These are phyloP conservation scores for Metschnikowia arizonensis DNA, from an alignment of 805 yeast species.

Conservation along the genomic window DNA sequence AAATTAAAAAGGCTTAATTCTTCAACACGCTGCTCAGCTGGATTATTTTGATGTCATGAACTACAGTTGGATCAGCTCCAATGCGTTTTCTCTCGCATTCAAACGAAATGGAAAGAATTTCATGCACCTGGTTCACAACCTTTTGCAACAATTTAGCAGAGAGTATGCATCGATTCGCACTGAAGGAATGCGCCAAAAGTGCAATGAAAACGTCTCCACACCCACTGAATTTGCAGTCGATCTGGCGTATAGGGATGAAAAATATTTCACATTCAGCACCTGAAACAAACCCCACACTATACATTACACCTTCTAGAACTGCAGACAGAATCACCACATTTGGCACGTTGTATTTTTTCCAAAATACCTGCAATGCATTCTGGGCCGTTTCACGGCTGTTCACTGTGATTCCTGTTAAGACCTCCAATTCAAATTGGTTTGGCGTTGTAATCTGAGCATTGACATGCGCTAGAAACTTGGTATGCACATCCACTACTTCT, in stretches of 20 bases:
- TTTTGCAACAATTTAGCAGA: conserved; percentile 25
- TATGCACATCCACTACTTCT: conserved; percentile 50
- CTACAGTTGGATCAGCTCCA: conserved; percentile 21
- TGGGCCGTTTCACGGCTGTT: conserved; percentile 34
- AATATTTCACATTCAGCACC: conserved; percentile 19
- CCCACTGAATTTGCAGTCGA: conserved; percentile 64
- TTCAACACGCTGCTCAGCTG: conserved; percentile 30
- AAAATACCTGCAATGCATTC: conserved; percentile 40
- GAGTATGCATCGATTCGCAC: conserved; percentile 21
- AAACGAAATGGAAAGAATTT: conserved; percentile 28
- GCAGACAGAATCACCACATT: conserved; percentile 61
- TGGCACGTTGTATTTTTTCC: conserved; percentile 41
- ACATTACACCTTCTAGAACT: conserved; percentile 32
- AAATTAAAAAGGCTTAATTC: conserved; percentile 9
- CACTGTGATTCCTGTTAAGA: conserved; percentile 51
- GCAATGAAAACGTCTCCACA: conserved; percentile 74
- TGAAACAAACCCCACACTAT: conserved; percentile 36
- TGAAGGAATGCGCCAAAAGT: conserved; percentile 49
- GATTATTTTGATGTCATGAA: conserved; percentile 35
- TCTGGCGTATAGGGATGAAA: conserved; percentile 41
- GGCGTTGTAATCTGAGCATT: conserved; percentile 71
- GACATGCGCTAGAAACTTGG: conserved; percentile 48
- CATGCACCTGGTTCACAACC: conserved; percentile 25
- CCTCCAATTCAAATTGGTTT: conserved; percentile 83
- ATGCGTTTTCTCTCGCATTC: conserved; percentile 15